Conservation (phyloP, 257 asterid species). For the Plantago elongata region DNA sequence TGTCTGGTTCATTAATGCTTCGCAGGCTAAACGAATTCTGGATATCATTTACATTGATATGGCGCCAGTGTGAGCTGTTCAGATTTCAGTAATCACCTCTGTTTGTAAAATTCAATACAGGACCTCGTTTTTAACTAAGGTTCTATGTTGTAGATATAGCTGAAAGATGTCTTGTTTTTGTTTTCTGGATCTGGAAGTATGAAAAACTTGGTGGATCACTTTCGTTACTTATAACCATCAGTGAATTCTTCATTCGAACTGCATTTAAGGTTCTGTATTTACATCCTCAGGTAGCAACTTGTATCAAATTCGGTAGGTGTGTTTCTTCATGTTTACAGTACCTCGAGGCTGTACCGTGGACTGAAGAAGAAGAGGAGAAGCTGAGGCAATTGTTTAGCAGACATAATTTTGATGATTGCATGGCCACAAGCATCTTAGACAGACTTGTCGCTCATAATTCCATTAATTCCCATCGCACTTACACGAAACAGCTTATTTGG, state of each 20-base stretch:
- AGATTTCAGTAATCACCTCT: too few species aligned
- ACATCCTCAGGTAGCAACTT: constrained; percentile 53
- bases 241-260: not conserved
- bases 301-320: constrained; percentile 66
- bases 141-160: too few species aligned
- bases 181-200: not conserved
- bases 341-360: constrained; percentile 94
- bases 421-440: constrained; percentile 50
- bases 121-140: too few species aligned
- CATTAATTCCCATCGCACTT: constrained; percentile 40
- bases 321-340: constrained; percentile 65
- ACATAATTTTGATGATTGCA: constrained; percentile 40
- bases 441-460: constrained; percentile 45
- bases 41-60: too few species aligned
- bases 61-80: too few species aligned
- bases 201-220: not conserved
- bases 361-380: constrained; percentile 94
- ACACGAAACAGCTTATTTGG: constrained; percentile 66
- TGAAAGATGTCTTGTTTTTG: not conserved
- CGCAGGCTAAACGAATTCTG: too few species aligned
- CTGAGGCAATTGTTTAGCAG: constrained; percentile 52
- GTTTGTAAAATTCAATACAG: too few species aligned
- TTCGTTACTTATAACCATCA: not conserved
- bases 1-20: too few species aligned
- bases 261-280: constrained; percentile 15